A percentile compares a stretch with the other conserved stretches of the same genome.
phyloP scores from a whole-genome alignment of 2,329 filamentous ascomycete species.

The Hymenoscyphus repandus region DNA sequence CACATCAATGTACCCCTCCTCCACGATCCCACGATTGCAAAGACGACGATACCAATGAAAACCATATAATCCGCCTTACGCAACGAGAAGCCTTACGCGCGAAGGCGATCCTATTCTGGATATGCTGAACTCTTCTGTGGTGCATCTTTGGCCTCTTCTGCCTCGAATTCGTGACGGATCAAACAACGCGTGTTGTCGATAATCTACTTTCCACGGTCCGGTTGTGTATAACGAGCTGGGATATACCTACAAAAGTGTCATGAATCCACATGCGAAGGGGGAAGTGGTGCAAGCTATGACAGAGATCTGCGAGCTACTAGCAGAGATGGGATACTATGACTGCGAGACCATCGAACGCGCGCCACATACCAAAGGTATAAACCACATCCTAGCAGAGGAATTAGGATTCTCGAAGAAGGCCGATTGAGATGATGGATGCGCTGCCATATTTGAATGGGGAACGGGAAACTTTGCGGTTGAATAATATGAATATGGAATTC shows the following conservation, averaged over 20 bases:
- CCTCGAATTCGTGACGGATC: background rate
- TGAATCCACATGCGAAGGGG: background rate
- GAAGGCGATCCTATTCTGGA: background rate
- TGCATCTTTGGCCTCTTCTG: background rate
- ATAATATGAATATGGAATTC: constrained; percentile 8
- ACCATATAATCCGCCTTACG: background rate
- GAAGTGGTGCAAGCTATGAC: constrained; percentile 10
- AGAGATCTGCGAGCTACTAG: constrained; percentile 15
- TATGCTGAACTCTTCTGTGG: background rate
- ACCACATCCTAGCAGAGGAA: constrained; percentile 7
- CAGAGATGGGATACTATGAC: constrained; percentile 16
- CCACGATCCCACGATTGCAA: background rate
- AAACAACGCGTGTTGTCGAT: background rate
- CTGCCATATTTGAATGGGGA: constrained; percentile 15
- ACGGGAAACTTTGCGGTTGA: too few species aligned
- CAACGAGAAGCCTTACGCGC: background rate
- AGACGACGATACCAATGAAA: background rate
- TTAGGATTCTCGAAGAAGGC: constrained; percentile 7
- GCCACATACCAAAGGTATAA: constrained; percentile 8
- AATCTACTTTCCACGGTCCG: background rate
- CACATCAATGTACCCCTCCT: background rate
- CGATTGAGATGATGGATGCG: constrained; percentile 13
- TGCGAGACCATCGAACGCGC: constrained; percentile 1
- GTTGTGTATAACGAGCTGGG: background rate
- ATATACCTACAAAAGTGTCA: constrained; percentile 1